Evolutionary conservation across 108 stramenopile species (phyloP).

Genomic region (Cyclostephanos invisitatus): DNA sequence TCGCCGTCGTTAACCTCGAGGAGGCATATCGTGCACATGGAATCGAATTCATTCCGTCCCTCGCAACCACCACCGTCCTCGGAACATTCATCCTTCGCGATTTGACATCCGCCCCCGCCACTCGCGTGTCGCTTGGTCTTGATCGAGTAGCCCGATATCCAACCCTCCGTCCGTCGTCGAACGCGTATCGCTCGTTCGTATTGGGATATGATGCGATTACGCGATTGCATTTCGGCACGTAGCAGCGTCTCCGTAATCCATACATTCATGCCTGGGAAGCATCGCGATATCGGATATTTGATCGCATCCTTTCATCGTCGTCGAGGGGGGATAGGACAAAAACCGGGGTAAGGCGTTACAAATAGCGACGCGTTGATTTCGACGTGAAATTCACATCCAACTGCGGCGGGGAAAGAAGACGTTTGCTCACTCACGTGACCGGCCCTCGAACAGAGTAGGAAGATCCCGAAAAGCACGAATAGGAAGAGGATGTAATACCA

Average conservation of each 20-base stretch:
- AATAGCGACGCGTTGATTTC: no score
- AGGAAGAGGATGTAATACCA: constrained; percentile 34
- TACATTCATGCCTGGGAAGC: constrained; percentile 20
- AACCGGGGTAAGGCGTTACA: no score
- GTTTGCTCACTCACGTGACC: constrained; percentile 29
- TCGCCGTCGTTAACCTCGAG: constrained; percentile 21
- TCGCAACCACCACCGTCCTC: background rate
- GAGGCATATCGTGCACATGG: constrained; percentile 34
- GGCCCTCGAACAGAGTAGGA: constrained; percentile 6
- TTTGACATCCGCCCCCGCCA: background rate
- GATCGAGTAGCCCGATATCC: constrained; percentile 29
- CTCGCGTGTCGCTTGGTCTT: constrained; percentile 19
- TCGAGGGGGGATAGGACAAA: no score
- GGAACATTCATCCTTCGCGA: background rate
- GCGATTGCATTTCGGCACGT: constrained; percentile 7
- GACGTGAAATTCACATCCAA: no score
- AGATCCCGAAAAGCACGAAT: constrained; percentile 11
- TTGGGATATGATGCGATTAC: background rate
- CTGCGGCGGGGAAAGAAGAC: no score
- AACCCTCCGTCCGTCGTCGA: constrained; percentile 16
- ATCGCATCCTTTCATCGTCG: constrained; percentile 33
- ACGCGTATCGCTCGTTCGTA: constrained; percentile 5
- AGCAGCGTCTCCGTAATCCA: constrained; percentile 27
- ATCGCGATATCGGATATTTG: constrained; percentile 14
- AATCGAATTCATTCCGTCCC: no score